Conservation (phyloP, 768 basidiomycete genomes). For the Calocybe gangraenosa region DNA sequence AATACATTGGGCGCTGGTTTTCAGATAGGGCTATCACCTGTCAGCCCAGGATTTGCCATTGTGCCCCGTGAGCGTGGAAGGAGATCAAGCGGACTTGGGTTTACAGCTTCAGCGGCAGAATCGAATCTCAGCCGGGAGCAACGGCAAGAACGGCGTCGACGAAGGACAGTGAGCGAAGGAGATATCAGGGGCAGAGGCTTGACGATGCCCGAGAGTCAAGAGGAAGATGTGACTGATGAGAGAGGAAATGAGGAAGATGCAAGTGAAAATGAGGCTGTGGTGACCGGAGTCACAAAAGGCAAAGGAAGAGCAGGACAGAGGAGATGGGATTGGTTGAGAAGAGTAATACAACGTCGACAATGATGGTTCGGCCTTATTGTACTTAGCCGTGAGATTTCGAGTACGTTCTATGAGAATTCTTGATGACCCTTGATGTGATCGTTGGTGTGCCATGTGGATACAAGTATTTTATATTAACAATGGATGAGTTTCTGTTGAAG, state of each 20-base stretch:
- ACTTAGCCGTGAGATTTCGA: too few species aligned
- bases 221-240: constrained; percentile 7
- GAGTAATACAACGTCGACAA: constrained; percentile 10
- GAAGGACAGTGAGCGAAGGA: constrained; percentile 54
- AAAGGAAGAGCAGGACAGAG: constrained; percentile 3
- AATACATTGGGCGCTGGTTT: constrained; percentile 50
- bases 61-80: constrained; percentile 51
- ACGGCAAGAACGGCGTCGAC: constrained; percentile 21
- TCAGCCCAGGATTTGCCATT: constrained; percentile 76
- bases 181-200: constrained; percentile 24
- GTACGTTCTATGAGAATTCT: neutral
- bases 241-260: constrained; percentile 4
- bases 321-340: constrained; percentile 27
- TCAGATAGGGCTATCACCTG: constrained; percentile 71
- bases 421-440: constrained; percentile 4
- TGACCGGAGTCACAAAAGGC: constrained; percentile 7
- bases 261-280: neutral
- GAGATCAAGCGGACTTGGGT: constrained; percentile 33
- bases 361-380: too few species aligned
- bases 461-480: neutral
- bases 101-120: constrained; percentile 28
- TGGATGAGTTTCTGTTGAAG: too few species aligned
- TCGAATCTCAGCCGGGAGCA: constrained; percentile 16
- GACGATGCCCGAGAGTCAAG: constrained; percentile 8
- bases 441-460: constrained; percentile 6